These are phyloP conservation scores for Hygrophorus pudorinus DNA, from an alignment of 768 basidiomycete genomes.

Conservation along the genomic window DNA sequence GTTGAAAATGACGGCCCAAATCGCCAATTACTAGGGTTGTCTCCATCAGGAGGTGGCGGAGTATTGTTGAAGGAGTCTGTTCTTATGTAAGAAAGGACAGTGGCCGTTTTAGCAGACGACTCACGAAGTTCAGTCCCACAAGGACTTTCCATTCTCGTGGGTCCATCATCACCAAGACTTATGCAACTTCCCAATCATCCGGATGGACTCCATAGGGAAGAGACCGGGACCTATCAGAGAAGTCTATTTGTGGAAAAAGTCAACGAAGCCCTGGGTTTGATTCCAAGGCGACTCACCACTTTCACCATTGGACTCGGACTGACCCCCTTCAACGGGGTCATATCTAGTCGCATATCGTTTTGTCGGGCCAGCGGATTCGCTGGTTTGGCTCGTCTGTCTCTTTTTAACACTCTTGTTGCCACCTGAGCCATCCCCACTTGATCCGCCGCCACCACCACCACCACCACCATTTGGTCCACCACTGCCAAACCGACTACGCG, in stretches of 20 bases:
- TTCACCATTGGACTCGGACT: neutral
- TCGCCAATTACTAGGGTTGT: too few species aligned
- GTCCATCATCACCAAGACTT: conserved; percentile 2
- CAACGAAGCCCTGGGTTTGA: neutral
- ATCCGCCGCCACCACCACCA: conserved; percentile 1
- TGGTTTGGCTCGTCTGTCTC: neutral
- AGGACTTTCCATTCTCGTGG: conserved; percentile 4
- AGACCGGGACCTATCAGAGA: neutral
- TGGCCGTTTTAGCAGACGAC: conserved; percentile 1
- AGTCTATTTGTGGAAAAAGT: neutral
- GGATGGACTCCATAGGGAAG: conserved; percentile 3
- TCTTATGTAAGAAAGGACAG: conserved; percentile 2
- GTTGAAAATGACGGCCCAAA: conserved; percentile 10
- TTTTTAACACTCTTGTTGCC: neutral
- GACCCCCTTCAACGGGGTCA: neutral
- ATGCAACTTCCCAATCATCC: conserved; percentile 3
- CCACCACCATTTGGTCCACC: conserved; percentile 4
- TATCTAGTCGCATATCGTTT: conserved; percentile 4
- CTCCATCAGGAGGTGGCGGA: conserved; percentile 6
- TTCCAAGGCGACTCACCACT: conserved; percentile 1
- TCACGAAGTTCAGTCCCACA: conserved; percentile 5
- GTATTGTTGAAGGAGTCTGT: conserved; percentile 1
- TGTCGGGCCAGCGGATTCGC: neutral
- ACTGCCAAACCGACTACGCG: neutral
- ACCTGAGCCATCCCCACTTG: neutral